These are phyloP conservation scores for Globisporangium abappressorium DNA, from an alignment of 352 stramenopile genomes.

Conservation along the genomic window DNA sequence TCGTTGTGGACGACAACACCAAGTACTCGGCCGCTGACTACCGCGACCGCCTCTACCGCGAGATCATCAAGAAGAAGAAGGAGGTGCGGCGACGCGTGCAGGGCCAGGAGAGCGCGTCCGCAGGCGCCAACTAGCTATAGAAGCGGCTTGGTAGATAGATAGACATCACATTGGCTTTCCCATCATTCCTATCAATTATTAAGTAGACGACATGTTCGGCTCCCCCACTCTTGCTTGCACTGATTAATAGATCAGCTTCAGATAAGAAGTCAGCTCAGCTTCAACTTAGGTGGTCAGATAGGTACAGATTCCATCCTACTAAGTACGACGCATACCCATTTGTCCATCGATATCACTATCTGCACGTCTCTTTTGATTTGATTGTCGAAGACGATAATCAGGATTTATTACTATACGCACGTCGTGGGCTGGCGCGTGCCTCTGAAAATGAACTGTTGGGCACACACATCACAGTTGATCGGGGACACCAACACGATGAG, in stretches of 20 bases:
- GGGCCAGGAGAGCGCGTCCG: slow-evolving; percentile 17
- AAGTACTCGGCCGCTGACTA: slow-evolving; percentile 94
- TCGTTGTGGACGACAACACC: slow-evolving; percentile 93
- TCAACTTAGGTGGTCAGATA: not conserved
- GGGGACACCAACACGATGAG: slow-evolving; percentile 3
- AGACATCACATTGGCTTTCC: no score
- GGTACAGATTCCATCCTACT: not conserved
- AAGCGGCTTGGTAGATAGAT: no score
- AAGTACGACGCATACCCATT: not conserved
- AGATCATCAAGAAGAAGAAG: slow-evolving; percentile 94
- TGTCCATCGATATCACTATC: not conserved
- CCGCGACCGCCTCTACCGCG: slow-evolving; percentile 89
- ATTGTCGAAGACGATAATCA: not conserved
- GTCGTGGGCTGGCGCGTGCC: not conserved
- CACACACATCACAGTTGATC: not conserved
- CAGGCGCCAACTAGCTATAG: not conserved
- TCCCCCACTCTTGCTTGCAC: no score
- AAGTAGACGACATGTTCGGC: no score
- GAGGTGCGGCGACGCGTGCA: slow-evolving; percentile 60
- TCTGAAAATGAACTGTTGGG: not conserved
- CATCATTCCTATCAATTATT: no score
- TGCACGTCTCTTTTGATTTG: not conserved
- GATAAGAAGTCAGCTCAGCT: no score
- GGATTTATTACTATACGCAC: not conserved
- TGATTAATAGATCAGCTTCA: no score